phyloP scores from a whole-genome alignment of 2,329 filamentous ascomycete genomes.

The Paecilomyces dactylethromorphus region DNA sequence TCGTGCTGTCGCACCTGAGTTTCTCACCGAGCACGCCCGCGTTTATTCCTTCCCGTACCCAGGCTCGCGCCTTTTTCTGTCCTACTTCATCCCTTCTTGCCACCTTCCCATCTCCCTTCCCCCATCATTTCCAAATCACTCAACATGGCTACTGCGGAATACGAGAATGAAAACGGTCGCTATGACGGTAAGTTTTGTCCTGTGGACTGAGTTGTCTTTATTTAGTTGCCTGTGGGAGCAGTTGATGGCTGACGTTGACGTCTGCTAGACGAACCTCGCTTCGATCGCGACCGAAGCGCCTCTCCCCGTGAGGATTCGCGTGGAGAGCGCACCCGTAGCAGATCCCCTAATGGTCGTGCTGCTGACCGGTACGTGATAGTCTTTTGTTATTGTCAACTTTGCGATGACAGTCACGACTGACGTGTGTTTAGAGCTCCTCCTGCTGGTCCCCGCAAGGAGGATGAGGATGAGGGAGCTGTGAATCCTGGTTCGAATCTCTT shows the following conservation, averaged over 20 bases:
- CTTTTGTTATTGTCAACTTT: not conserved
- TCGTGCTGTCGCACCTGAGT: conserved; percentile 2
- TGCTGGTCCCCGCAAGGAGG: conserved; percentile 41
- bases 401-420: not conserved
- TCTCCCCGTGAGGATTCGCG: conserved; percentile 55
- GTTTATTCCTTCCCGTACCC: not conserved
- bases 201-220: not conserved
- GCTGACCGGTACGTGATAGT: conserved; percentile 42
- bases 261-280: conserved; percentile 52
- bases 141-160: conserved; percentile 51
- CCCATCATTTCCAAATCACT: conserved; percentile 9
- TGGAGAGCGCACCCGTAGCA: conserved; percentile 54
- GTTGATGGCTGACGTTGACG: not conserved
- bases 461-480: conserved; percentile 67
- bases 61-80: conserved; percentile 13
- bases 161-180: conserved; percentile 58
- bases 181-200: conserved; percentile 55
- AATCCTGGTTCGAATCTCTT: conserved; percentile 98
- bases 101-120: not conserved
- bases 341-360: conserved; percentile 55
- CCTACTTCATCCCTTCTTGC: conserved; percentile 10
- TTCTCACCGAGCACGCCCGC: not conserved
- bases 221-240: not conserved
- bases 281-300: conserved; percentile 60
- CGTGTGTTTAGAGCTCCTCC: conserved; percentile 36